Base-by-base conservation (phyloP, 2,329 filamentous ascomycete genomes). In the Xylaria sp. region DNA sequence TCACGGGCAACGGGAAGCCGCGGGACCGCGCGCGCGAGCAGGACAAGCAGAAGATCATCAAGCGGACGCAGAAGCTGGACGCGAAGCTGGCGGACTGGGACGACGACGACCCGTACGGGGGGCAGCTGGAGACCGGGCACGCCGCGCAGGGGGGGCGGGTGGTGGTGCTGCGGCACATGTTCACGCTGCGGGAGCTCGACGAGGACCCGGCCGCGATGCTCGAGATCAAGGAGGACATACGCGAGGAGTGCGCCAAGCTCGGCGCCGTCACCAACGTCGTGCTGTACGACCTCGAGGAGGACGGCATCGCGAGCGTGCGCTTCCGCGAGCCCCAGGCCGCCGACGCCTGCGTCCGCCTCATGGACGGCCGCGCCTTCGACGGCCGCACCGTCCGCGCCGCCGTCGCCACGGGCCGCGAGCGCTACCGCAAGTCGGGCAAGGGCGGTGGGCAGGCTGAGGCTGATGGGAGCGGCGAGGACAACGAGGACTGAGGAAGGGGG, bases 61-160 rank as follows among this genome's bases (percentile, higher is more conserved):
- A 87, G 72, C 92, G 92, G 73, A 93, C 91, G 0, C 90, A 96
- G 71, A 94, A 93, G 70, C 80, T 97, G 64, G 91, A 93, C 66
- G 93, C 91, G 44, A 92, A 93, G 74, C 84, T 97, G 29, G 89
- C 92, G 2, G 92, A 97, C 72, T 99, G 94, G 94, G 90, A 91
- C 67, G 93, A 97, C 67, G 92, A 97, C 69, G 88, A 93, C 50
- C 83, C 88, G 21, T 82, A 75, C 57, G 78, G 69, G 2, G 67
- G 63, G 1, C 72, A 78, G 20, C 66, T 85, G 20, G 79, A 81
- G n/a, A 79, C 72, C 8, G 69, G 67, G n/a, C n/a, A n/a, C n/a
- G n/a, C n/a, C 39, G 71, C 74, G 49, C 80, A 78, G 66, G 89
- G 84, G 74, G 90, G 92, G 65, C 95, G 92, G 71, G 79, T 90